Evolutionary conservation across 2,329 filamentous ascomycete species (phyloP), one percentile per base, ranked within the genome.

Genomic region (Fusarium scirpi): DNA sequence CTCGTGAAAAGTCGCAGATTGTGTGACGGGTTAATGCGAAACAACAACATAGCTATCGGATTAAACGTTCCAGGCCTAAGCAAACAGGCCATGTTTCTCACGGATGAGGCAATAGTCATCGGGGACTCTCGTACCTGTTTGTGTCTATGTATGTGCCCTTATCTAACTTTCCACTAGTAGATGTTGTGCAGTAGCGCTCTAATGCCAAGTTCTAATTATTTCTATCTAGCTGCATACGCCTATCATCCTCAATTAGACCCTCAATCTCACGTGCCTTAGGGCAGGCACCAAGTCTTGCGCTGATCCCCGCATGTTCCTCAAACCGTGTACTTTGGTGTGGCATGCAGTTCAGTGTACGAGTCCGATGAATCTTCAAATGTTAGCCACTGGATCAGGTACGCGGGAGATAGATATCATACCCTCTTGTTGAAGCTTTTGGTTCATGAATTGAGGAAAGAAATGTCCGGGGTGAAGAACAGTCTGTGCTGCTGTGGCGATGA

Each of bases 391-490:
- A 9, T 25, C 3, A 8, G 5, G 2, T 10, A 20, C 13, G 1
- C 10, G 13, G 15, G 18, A 20, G 27, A n/a, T 9, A 1, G 6
- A 9, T 25, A 9, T 22, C 60, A n/a, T 38, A 38, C 34, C 34
- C 6, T 38, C 32, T 6, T 45, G 45, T 8, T 46, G 32, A 0
- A 40, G 27, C 10, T 22, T 58, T 5, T 11, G 32, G 2, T 41
- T 15, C 0, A 5, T 15, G 16, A 65, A 59, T 6, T 40, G 30
- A 1, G 40, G 52, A 10, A 65, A 65, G n/a, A 65, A 41, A 0
- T 27, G 15, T 0, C 62, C 62, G 1, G 60, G 62, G 2, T 65
- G 60, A 3, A 65, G 32, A 5, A 65, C 20, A 1, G 62, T 65
- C n/a, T 65, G 62, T 0, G 40, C 20, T 0, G 20, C n/a, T 3